A percentile compares a stretch with the other conserved stretches of the same genome.
Evolutionary conservation across 441 rosid species (phyloP).

Genomic region (Gossypium laxum): DNA sequence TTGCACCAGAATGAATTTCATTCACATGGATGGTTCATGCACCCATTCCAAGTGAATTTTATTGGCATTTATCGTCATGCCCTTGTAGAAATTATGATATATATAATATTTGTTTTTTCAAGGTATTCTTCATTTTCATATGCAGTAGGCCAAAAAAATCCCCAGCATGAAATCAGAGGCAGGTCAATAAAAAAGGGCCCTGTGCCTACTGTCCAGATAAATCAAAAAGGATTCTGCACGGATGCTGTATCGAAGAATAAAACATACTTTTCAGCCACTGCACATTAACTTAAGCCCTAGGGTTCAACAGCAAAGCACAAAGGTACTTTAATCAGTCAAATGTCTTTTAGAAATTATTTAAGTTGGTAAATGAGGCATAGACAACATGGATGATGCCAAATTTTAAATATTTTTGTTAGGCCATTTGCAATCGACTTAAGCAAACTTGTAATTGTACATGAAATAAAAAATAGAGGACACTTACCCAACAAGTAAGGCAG

Average conservation of each 20-base stretch:
- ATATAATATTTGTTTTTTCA: neutral
- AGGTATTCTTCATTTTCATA: neutral
- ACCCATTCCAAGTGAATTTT: neutral
- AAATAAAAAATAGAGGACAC: slow-evolving; percentile 14
- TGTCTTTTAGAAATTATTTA: neutral
- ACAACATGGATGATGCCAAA: neutral
- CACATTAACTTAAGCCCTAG: neutral
- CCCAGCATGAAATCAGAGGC: neutral
- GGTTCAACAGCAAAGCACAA: neutral
- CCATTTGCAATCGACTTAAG: neutral
- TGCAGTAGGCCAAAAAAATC: neutral
- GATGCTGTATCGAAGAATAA: neutral
- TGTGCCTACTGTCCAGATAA: neutral
- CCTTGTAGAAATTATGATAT: neutral
- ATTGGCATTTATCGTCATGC: neutral
- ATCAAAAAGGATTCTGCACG: neutral
- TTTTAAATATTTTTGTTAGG: neutral
- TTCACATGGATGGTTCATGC: neutral
- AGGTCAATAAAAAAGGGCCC: neutral
- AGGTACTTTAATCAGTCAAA: neutral
- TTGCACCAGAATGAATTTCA: neutral
- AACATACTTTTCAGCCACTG: neutral
- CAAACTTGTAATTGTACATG: neutral
- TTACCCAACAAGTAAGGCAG: slow-evolving; percentile 96
- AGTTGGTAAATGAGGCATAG: neutral